phyloP scores from a whole-genome alignment of 2,329 filamentous ascomycete species.

The Fusarium secorum region DNA sequence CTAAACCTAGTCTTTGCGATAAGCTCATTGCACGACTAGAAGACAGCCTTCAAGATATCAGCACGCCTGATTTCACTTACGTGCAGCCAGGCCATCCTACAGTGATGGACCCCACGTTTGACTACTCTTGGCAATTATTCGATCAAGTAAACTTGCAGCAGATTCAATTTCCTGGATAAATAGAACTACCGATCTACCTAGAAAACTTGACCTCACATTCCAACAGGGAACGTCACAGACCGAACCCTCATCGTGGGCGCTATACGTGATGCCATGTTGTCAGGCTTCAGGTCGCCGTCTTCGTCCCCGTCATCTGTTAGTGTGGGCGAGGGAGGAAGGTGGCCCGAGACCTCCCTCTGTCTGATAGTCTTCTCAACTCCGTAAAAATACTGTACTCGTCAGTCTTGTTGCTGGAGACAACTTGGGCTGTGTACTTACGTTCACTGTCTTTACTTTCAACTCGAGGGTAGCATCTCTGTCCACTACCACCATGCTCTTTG shows the following conservation, averaged over 20 bases:
- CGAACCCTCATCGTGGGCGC: not conserved
- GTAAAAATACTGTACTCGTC: not conserved
- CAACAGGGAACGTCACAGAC: not conserved
- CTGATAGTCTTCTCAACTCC: conserved; percentile 5
- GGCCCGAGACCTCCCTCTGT: not conserved
- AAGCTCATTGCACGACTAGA: not conserved
- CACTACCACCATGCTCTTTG: conserved; percentile 6
- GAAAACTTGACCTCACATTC: not conserved
- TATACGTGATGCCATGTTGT: conserved; percentile 16
- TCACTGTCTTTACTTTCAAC: conserved; percentile 7
- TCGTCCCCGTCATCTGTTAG: not conserved
- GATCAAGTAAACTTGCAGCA: conserved; percentile 19
- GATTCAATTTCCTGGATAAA: conserved; percentile 3
- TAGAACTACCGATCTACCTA: not conserved
- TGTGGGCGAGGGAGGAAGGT: not conserved
- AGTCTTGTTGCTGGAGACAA: rapidly evolving
- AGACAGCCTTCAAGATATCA: conserved; percentile 12
- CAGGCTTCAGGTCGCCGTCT: conserved; percentile 8
- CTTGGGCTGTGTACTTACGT: not conserved
- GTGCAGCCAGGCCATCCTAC: not conserved
- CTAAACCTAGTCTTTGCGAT: conserved; percentile 8
- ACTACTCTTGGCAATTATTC: conserved; percentile 13
- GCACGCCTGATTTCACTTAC: conserved; percentile 5
- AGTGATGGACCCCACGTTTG: conserved; percentile 5
- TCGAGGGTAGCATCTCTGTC: conserved; percentile 8